phyloP scores from a whole-genome alignment of 75 land plant genomes.

The Selaginella tamariscina region DNA sequence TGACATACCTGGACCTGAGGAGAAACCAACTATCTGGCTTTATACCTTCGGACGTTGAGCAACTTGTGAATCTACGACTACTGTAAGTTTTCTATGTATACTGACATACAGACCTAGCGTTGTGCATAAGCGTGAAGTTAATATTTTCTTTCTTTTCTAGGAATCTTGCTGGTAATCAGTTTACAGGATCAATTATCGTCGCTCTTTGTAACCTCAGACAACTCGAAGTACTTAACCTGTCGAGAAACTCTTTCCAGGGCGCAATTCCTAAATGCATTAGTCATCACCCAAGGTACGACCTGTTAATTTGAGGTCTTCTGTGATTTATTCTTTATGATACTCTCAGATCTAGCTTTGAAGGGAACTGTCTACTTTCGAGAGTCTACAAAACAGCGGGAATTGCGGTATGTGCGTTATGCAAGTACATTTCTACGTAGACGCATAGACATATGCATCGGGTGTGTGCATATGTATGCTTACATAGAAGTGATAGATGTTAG shows the following conservation, averaged over 20 bases:
- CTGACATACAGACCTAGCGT: no score
- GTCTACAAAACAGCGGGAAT: no score
- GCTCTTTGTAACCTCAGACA: slow-evolving; percentile 6
- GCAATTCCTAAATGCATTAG: background rate
- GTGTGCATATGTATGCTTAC: background rate
- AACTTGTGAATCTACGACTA: background rate
- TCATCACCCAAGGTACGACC: slow-evolving; percentile 5
- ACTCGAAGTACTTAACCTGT: slow-evolving; percentile 1
- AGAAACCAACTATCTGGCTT: background rate
- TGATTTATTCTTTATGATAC: background rate
- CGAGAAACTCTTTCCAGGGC: slow-evolving; percentile 13
- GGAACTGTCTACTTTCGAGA: background rate
- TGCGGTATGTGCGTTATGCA: background rate
- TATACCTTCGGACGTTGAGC: background rate
- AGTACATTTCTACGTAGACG: background rate
- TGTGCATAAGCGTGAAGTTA: no score
- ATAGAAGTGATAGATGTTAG: background rate
- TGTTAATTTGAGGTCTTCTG: background rate
- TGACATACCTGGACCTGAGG: background rate
- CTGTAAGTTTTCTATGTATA: no score
- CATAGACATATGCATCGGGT: background rate
- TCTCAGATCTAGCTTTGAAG: background rate
- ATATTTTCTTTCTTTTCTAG: no score
- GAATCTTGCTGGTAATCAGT: slow-evolving; percentile 29
- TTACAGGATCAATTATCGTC: slow-evolving; percentile 5